Evolutionary conservation across 768 basidiomycete genomes (phyloP), one percentile per base, ranked within the genome.

Genomic region (Exidia glandulosa): DNA sequence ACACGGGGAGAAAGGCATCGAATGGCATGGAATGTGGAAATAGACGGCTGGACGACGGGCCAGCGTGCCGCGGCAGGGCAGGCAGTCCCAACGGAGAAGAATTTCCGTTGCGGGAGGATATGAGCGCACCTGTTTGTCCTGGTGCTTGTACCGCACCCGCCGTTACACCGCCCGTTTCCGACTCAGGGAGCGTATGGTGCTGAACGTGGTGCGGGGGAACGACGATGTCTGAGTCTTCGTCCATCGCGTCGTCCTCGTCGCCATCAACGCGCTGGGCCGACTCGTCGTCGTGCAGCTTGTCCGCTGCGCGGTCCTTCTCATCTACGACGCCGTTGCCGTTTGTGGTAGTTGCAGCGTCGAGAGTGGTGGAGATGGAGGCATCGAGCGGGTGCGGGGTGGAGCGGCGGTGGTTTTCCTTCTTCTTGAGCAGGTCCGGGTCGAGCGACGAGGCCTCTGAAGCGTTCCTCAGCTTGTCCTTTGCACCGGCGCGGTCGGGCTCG

Each of bases 141-240:
- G 94, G 93, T 2, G 92, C 81, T 67, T 94, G 90, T 27, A 95
- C 94, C 48, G 90, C 90, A 32, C 91, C 88, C n/a, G 90, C 92
- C 10, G 88, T 90, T 64, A 96, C 77, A 14, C 89, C 92, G 62
- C 86, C 91, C 6, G 92, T 91, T 73, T 94, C 92, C 9, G 84
- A 81, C 29, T 77, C 74, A 6, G 90, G 82, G 3, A 81, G 67
- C 27, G 50, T 54, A 4, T 81, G 65, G 62, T 78, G 69, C 5
- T 63, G 57, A 16, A 60, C 60, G 14, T 67, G 63, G 25, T 65
- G 56, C 6, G 67, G 66, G 3, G 65, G 62, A 48, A 66, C 57
- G 31, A 64, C 48, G 34, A 60, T 64, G 48, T 63, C 68, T 4
- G 59, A 59, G 2, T 33, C 63, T 2, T n/a, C 61, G n/a, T 34